Conservation (phyloP, 352 stramenopile species). For the Phytopythium chamaehyphon region DNA sequence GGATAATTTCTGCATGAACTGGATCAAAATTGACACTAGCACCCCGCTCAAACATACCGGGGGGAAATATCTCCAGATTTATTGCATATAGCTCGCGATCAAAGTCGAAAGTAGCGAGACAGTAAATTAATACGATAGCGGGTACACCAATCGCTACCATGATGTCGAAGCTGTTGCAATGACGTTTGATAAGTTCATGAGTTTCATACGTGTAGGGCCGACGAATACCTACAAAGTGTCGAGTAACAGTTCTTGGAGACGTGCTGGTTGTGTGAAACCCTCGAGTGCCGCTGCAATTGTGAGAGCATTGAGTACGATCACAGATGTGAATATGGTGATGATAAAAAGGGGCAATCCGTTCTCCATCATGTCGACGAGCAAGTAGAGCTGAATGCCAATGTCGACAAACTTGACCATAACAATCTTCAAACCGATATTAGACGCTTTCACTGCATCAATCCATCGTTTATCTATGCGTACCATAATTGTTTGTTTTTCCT, state of each 20-base stretch:
- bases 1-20: constrained; percentile 18
- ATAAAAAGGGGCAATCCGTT: constrained; percentile 5
- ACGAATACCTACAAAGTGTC: constrained; percentile 15
- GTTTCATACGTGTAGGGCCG: not conserved
- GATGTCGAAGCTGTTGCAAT: constrained; percentile 25
- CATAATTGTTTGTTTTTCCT: too few relatives aligned
- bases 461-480: too few relatives aligned
- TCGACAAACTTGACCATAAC: not conserved
- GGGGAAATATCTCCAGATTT: constrained; percentile 27
- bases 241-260: constrained; percentile 9
- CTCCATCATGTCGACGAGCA: constrained; percentile 13
- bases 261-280: constrained; percentile 1
- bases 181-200: too few relatives aligned
- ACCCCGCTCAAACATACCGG: constrained; percentile 20
- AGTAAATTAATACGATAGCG: constrained; percentile 25
- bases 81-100: constrained; percentile 22
- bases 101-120: constrained; percentile 26
- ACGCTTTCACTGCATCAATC: too few relatives aligned
- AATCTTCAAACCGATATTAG: not conserved
- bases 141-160: constrained; percentile 30
- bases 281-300: not conserved
- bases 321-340: not conserved
- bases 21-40: constrained; percentile 23
- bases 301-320: constrained; percentile 5
- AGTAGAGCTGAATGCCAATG: constrained; percentile 4